phyloP scores from a whole-genome alignment of 208 protist species.

The Leishmania tropica region DNA sequence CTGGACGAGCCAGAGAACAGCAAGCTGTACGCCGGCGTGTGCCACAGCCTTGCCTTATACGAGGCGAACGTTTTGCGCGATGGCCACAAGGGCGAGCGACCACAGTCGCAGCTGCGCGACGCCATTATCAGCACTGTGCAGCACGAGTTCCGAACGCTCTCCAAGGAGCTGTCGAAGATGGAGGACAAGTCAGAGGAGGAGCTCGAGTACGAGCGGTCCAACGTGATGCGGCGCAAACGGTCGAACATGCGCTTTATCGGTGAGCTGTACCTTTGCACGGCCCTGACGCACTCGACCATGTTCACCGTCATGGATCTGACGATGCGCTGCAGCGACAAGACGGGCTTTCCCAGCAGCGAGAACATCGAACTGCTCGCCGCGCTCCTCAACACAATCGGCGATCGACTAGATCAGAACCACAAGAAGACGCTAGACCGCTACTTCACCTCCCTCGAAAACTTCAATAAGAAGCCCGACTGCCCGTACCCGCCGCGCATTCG shows the following conservation, averaged over 20 bases:
- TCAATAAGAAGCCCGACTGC: slow-evolving; percentile 51
- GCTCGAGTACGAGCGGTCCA: slow-evolving; percentile 53
- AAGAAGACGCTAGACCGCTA: slow-evolving; percentile 54
- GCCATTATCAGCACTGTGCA: slow-evolving; percentile 63
- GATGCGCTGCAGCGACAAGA: slow-evolving; percentile 47
- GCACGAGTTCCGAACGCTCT: slow-evolving; percentile 54
- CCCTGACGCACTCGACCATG: slow-evolving; percentile 74
- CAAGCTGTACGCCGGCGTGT: slow-evolving; percentile 77
- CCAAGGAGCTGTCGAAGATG: slow-evolving; percentile 24
- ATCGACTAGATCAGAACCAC: slow-evolving; percentile 63
- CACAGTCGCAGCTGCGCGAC: slow-evolving; percentile 76
- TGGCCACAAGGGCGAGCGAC: slow-evolving; percentile 24
- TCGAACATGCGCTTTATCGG: slow-evolving; percentile 92
- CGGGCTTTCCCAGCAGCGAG: slow-evolving; percentile 53
- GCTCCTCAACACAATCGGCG: slow-evolving; percentile 74
- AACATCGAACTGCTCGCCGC: slow-evolving; percentile 85
- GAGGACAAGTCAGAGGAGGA: slow-evolving; percentile 62
- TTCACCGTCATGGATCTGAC: slow-evolving; percentile 70
- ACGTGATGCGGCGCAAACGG: slow-evolving; percentile 80
- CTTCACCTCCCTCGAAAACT: slow-evolving; percentile 54
- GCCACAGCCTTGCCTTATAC: slow-evolving; percentile 77
- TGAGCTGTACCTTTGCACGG: slow-evolving; percentile 78
- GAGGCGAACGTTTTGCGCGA: slow-evolving; percentile 57
- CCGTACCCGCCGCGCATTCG: slow-evolving; percentile 79
- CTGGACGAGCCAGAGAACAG: slow-evolving; percentile 88